Evolutionary conservation across 805 yeast species (phyloP).

Genomic region (Pichia nakasei): DNA sequence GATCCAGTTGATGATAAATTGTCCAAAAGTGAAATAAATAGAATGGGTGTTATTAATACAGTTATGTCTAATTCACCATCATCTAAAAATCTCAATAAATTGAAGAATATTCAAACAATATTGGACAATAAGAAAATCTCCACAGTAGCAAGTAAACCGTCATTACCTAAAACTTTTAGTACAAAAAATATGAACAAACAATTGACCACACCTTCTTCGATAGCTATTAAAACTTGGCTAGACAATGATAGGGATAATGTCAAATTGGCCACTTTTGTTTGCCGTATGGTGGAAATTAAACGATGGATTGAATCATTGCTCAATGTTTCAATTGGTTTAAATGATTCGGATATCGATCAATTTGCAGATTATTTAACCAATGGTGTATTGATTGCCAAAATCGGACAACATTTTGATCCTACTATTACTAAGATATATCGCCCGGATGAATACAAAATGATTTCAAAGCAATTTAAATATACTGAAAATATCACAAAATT

Average conservation of each 20-base stretch:
- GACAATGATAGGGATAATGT: constrained; percentile 22
- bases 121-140: constrained; percentile 4
- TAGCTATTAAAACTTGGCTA: constrained; percentile 17
- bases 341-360: constrained; percentile 35
- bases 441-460: constrained; percentile 22
- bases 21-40: constrained; percentile 21
- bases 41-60: constrained; percentile 26
- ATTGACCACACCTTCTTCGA: constrained; percentile 4
- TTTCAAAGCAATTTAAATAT: constrained; percentile 67
- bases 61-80: constrained; percentile 30
- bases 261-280: constrained; percentile 38
- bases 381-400: constrained; percentile 78
- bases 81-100: constrained; percentile 26
- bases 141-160: neutral
- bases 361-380: constrained; percentile 61
- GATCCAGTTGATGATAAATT: constrained; percentile 9
- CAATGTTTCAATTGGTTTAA: constrained; percentile 18
- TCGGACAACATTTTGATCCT: constrained; percentile 67
- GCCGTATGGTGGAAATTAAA: constrained; percentile 44
- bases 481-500: constrained; percentile 88
- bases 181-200: constrained; percentile 5
- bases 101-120: constrained; percentile 23
- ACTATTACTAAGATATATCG: constrained; percentile 25
- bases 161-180: constrained; percentile 3
- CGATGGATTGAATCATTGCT: constrained; percentile 37